Base-by-base conservation (phyloP, 2,329 filamentous ascomycete genomes). In the Xylaria digitata region DNA sequence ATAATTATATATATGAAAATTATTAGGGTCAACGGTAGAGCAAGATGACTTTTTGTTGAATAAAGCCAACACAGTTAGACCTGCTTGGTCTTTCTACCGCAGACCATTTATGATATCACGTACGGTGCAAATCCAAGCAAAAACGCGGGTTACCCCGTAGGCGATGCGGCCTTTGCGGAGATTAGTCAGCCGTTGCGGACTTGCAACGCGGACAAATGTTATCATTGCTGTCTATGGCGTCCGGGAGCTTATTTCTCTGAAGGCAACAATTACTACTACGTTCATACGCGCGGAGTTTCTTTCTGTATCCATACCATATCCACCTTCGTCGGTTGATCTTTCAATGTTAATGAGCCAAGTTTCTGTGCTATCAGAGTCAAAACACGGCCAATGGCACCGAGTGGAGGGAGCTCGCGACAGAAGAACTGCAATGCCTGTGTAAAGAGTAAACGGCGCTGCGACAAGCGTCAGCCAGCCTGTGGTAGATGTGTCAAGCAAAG, bases 391-490 rank as follows among this genome's bases (percentile, higher is more conserved):
- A 72, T 72, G 69, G 63, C 65, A 43, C 60, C 53, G 8, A 34
- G 63, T 40, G 58, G 49, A 40, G 49, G 53, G 9, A 46, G 60
- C 34, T 88, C 80, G 85, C 77, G 82, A 66, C 82, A 84, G 71
- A 84, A 82, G 78, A 84, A 81, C 76, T 84, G 82, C 77, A 82
- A 84, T 69, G 79, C 81, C 60, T 84, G 82, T 70, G 82, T 84
- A 55, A 78, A 78, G 60, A 80, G 81, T 73, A 84, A 84, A 74
- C 78, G 82, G 56, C 79, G 82, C 66, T 84, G 82, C 74, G 82
- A 84, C 72, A 83, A 84, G 77, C 77, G 74, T 52, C 76, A 75
- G 8, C 82, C 82, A 17, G 74, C 75, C 52, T 84, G 82, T 72
- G 78, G 78, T 23, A 80, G 82, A 58, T 84, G 82, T 71, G 75